A percentile compares a stretch with the other conserved stretches of the same genome.
Evolutionary conservation across 768 basidiomycete genomes (phyloP).

Genomic region (Mycena albidolilacea): DNA sequence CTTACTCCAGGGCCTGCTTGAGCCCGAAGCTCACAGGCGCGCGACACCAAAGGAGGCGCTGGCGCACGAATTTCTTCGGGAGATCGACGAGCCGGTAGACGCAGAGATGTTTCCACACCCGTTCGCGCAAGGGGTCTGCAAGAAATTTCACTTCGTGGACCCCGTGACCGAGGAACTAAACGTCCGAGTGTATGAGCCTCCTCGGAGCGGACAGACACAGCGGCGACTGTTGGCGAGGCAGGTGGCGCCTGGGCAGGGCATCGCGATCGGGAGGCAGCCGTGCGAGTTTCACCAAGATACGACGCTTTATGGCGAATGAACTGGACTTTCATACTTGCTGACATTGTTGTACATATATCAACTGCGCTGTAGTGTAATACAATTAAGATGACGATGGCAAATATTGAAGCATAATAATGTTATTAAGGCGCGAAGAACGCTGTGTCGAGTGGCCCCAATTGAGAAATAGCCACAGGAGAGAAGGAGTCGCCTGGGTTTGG

Average conservation of each 20-base stretch:
- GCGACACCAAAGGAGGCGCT: slow-evolving; percentile 84
- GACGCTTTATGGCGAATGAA: slow-evolving; percentile 26
- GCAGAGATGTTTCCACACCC: slow-evolving; percentile 81
- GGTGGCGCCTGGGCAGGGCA: slow-evolving; percentile 62
- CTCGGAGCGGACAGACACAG: background rate
- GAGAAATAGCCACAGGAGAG: background rate
- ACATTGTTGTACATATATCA: slow-evolving; percentile 24
- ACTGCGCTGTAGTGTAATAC: slow-evolving; percentile 12
- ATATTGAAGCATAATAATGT: background rate
- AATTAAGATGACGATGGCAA: background rate
- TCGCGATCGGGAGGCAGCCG: slow-evolving; percentile 71
- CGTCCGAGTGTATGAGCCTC: slow-evolving; percentile 56
- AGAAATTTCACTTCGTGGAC: slow-evolving; percentile 71
- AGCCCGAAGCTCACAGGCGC: slow-evolving; percentile 83
- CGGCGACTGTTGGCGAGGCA: slow-evolving; percentile 33
- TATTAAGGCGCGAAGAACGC: background rate
- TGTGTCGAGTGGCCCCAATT: background rate
- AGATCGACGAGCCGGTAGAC: slow-evolving; percentile 63
- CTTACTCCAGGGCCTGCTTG: slow-evolving; percentile 80
- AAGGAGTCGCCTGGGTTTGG: background rate
- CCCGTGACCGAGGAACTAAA: slow-evolving; percentile 68
- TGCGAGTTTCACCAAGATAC: slow-evolving; percentile 72
- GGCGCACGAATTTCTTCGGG: slow-evolving; percentile 82
- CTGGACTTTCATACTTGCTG: slow-evolving; percentile 20
- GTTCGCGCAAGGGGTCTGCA: slow-evolving; percentile 78